These are phyloP conservation scores for Aspergillus aculeatus DNA, from an alignment of 2,329 filamentous ascomycete genomes.

Conservation along the genomic window DNA sequence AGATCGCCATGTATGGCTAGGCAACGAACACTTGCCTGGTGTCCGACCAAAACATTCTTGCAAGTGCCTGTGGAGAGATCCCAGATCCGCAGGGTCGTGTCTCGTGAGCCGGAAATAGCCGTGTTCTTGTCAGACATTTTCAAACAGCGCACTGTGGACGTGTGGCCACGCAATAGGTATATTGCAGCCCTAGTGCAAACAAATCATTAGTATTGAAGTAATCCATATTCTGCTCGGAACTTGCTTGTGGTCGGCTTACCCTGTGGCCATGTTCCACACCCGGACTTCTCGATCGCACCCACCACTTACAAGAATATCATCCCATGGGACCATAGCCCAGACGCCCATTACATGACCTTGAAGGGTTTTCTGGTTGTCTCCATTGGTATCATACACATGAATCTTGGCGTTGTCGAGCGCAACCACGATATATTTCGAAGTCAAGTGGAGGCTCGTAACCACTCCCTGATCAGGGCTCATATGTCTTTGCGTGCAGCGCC, in stretches of 20 bases:
- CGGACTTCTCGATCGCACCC: slow-evolving; percentile 95
- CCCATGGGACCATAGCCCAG: slow-evolving; percentile 99
- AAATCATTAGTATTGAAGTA: slow-evolving; percentile 12
- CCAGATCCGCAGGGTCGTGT: slow-evolving; percentile 94
- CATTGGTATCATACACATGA: slow-evolving; percentile 92
- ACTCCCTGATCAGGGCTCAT: slow-evolving; percentile 97
- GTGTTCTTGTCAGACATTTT: slow-evolving; percentile 96
- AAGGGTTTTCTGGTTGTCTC: slow-evolving; percentile 81
- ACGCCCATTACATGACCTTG: slow-evolving; percentile 98
- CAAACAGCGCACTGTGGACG: slow-evolving; percentile 90
- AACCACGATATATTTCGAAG: slow-evolving; percentile 93
- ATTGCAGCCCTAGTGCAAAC: slow-evolving; percentile 60
- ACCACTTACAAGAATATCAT: slow-evolving; percentile 89
- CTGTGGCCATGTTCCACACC: slow-evolving; percentile 93
- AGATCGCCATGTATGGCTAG: slow-evolving; percentile 94
- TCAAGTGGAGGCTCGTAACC: slow-evolving; percentile 91
- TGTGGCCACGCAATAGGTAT: slow-evolving; percentile 87
- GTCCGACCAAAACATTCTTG: slow-evolving; percentile 86
- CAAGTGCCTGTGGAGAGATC: slow-evolving; percentile 85
- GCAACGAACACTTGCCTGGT: slow-evolving; percentile 93
- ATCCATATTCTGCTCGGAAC: not conserved
- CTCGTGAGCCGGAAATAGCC: slow-evolving; percentile 92
- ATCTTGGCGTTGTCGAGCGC: slow-evolving; percentile 98
- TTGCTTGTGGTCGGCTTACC: slow-evolving; percentile 53
- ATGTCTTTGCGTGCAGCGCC: slow-evolving; percentile 76